phyloP scores from a whole-genome alignment of 139 green algal species.

The Chlamydomonas urium region DNA sequence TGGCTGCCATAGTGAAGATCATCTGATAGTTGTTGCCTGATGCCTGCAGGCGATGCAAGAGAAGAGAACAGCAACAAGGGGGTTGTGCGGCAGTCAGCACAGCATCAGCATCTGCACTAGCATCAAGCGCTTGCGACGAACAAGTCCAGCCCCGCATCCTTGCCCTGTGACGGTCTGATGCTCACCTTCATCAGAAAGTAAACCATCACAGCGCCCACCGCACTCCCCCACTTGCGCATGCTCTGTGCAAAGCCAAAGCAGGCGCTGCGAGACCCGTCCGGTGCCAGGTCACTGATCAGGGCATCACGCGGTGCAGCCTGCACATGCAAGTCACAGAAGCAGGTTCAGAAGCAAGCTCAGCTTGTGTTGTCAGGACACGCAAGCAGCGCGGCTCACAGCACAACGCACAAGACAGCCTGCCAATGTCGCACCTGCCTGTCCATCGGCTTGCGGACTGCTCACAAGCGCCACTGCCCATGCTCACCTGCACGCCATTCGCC shows the following conservation, averaged over 20 bases:
- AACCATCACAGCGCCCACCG: slow-evolving; percentile 42
- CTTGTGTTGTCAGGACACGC: too few relatives aligned
- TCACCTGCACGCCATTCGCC: slow-evolving; percentile 55
- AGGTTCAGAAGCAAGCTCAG: too few relatives aligned
- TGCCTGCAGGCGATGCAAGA: too few relatives aligned
- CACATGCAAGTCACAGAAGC: too few relatives aligned
- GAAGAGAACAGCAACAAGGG: too few relatives aligned
- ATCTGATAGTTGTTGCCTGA: slow-evolving; percentile 61
- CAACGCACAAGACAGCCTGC: neutral
- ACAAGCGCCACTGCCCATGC: neutral
- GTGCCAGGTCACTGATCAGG: slow-evolving; percentile 55
- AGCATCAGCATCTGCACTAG: too few relatives aligned
- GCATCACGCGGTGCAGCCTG: slow-evolving; percentile 55
- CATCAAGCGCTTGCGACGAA: neutral
- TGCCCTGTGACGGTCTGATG: too few relatives aligned
- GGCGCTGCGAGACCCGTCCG: slow-evolving; percentile 31
- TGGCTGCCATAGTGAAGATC: slow-evolving; percentile 51
- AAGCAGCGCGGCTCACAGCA: neutral
- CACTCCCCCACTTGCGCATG: slow-evolving; percentile 56
- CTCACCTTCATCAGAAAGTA: slow-evolving; percentile 58
- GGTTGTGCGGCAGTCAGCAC: too few relatives aligned
- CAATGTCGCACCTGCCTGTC: neutral
- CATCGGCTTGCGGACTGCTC: neutral
- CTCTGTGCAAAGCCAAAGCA: slow-evolving; percentile 61
- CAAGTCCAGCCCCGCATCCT: neutral